A percentile compares a stretch with the other conserved stretches of the same genome.
Evolutionary conservation across 768 basidiomycete species (phyloP).

Genomic region (Suillus placidus): DNA sequence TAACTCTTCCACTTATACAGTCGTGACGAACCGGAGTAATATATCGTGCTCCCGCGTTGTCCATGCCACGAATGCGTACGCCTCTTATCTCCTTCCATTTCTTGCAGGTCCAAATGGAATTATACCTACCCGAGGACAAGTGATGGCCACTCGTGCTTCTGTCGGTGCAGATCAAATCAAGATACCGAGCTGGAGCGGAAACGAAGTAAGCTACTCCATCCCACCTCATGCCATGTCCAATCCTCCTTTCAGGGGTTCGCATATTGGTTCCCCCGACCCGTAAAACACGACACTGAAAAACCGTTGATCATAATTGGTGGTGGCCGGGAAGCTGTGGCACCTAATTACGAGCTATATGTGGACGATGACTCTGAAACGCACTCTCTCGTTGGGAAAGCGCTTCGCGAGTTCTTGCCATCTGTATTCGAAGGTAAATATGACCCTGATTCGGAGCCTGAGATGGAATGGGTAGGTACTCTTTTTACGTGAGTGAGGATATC

Average conservation of each 20-base stretch:
- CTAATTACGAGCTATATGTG: constrained; percentile 51
- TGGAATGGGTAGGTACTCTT: constrained; percentile 71
- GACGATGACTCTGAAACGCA: constrained; percentile 63
- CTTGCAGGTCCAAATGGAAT: constrained; percentile 53
- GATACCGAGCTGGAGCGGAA: constrained; percentile 49
- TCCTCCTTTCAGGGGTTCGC: constrained; percentile 47
- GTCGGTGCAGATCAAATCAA: constrained; percentile 44
- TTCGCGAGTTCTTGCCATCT: constrained; percentile 62
- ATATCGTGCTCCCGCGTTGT: constrained; percentile 66
- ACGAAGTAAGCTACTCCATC: constrained; percentile 28
- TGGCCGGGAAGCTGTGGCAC: constrained; percentile 47
- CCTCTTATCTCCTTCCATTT: constrained; percentile 74
- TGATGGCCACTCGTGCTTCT: constrained; percentile 48
- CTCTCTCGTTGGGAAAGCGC: constrained; percentile 44
- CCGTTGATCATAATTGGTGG: constrained; percentile 79
- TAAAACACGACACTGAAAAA: constrained; percentile 30
- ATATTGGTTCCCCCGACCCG: constrained; percentile 83
- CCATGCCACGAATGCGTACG: constrained; percentile 88
- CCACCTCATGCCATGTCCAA: neutral
- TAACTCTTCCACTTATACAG: constrained; percentile 24
- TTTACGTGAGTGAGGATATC: neutral
- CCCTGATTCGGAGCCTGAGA: constrained; percentile 46
- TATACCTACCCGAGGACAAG: constrained; percentile 74
- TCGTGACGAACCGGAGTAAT: constrained; percentile 68
- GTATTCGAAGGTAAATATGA: constrained; percentile 60